phyloP scores from a whole-genome alignment of 495 filamentous ascomycete genomes.

The Talaromyces ruber region DNA sequence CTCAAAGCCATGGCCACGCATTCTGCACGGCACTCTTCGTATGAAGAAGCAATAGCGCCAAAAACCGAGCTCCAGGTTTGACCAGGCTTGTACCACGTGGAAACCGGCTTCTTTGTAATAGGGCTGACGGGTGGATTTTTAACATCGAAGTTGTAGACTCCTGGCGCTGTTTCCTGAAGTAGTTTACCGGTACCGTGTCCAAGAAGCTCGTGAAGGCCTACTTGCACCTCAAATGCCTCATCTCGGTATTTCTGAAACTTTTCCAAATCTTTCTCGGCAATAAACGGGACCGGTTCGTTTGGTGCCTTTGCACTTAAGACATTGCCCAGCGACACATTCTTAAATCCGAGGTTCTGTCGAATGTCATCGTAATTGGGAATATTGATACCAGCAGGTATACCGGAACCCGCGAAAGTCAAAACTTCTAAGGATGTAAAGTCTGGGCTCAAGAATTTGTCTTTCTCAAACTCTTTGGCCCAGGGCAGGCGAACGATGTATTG shows the following conservation, averaged over 20 bases:
- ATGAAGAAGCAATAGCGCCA: slow-evolving; percentile 72
- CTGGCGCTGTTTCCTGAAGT: slow-evolving; percentile 76
- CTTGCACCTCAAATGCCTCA: slow-evolving; percentile 86
- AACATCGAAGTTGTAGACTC: slow-evolving; percentile 79
- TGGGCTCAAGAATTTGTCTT: slow-evolving; percentile 86
- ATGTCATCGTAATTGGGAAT: slow-evolving; percentile 93
- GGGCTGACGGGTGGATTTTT: slow-evolving; percentile 74
- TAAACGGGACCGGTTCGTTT: slow-evolving; percentile 84
- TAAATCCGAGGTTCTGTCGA: slow-evolving; percentile 89
- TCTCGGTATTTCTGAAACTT: slow-evolving; percentile 77
- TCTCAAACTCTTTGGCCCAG: slow-evolving; percentile 85
- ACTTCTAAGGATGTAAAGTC: slow-evolving; percentile 89
- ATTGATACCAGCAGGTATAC: slow-evolving; percentile 75
- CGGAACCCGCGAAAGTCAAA: slow-evolving; percentile 64
- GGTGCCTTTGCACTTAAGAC: slow-evolving; percentile 84
- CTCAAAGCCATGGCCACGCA: slow-evolving; percentile 89
- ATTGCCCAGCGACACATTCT: slow-evolving; percentile 91
- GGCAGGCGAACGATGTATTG: slow-evolving; percentile 80
- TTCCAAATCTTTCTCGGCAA: slow-evolving; percentile 60
- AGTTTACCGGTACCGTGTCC: slow-evolving; percentile 95
- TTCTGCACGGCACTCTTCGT: slow-evolving; percentile 79
- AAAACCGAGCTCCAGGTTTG: slow-evolving; percentile 94
- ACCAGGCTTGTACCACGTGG: slow-evolving; percentile 84
- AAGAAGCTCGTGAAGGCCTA: slow-evolving; percentile 90
- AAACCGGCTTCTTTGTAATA: slow-evolving; percentile 64